A percentile compares a stretch with the other conserved stretches of the same genome.
phyloP scores from a whole-genome alignment of 805 yeast genomes.

The Kazachstania bromeliacearum region DNA sequence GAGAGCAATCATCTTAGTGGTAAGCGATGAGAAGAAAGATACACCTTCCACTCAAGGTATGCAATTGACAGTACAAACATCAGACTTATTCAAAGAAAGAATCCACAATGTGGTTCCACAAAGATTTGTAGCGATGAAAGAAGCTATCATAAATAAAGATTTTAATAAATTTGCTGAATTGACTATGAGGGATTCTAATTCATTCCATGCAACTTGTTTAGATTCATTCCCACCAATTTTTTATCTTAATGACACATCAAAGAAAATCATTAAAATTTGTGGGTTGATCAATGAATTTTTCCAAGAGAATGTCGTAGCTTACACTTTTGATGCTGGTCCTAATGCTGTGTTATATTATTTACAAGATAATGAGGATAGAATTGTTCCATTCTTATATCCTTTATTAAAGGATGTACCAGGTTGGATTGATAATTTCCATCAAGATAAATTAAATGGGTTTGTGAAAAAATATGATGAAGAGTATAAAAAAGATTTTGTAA shows the following conservation, averaged over 20 bases:
- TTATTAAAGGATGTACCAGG: slow-evolving; percentile 55
- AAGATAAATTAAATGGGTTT: slow-evolving; percentile 21
- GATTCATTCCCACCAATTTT: slow-evolving; percentile 95
- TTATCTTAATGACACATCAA: slow-evolving; percentile 85
- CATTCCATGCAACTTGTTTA: slow-evolving; percentile 95
- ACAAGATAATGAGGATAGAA: slow-evolving; percentile 58
- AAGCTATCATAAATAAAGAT: slow-evolving; percentile 63
- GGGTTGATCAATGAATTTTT: slow-evolving; percentile 62
- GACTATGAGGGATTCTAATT: slow-evolving; percentile 94
- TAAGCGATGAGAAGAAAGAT: slow-evolving; percentile 87
- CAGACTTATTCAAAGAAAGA: slow-evolving; percentile 77
- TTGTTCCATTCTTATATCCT: slow-evolving; percentile 60
- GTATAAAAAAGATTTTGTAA: slow-evolving; percentile 27
- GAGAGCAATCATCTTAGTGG: slow-evolving; percentile 88
- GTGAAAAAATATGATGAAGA: slow-evolving; percentile 9
- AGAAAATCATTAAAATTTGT: slow-evolving; percentile 65
- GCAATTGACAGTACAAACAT: slow-evolving; percentile 89
- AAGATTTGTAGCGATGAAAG: slow-evolving; percentile 74
- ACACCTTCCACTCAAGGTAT: slow-evolving; percentile 92
- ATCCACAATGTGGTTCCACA: slow-evolving; percentile 74
- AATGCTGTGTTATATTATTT: slow-evolving; percentile 92
- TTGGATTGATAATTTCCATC: slow-evolving; percentile 45
- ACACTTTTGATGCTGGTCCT: slow-evolving; percentile 98
- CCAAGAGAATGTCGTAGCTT: slow-evolving; percentile 68
- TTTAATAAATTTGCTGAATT: slow-evolving; percentile 76